Base-by-base conservation (phyloP, 2,329 filamentous ascomycete genomes). In the Ophiostoma ips region DNA sequence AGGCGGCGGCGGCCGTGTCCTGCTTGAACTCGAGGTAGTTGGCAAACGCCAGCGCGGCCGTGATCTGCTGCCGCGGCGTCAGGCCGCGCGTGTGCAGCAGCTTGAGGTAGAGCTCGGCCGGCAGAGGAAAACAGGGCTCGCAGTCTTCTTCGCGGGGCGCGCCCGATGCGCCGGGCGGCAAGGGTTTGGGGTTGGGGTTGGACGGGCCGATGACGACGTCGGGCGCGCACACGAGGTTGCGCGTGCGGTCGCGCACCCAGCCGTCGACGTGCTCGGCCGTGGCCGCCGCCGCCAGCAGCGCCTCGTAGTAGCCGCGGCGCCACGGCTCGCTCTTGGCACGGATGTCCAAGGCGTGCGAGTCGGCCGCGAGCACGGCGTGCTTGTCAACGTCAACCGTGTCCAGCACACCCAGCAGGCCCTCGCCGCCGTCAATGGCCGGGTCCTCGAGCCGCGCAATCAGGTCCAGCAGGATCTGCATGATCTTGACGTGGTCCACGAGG, bases 1-100 rank as follows among this genome's bases (percentile, higher is more conserved):
- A 35, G 3, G 46, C 53, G 11, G 56, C 56, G 1, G 51, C 51
- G 2, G 41, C 51, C 7, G 5, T 5, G 38, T 58, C 63, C 1
- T 77, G 72, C 66, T 89, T 90, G 66, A 79, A 90, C 56, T 88
- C 84, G 36, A 94, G 72, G 77, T 85, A 95, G 50, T 86, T 83
- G 2, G 84, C 90, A 62, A 89, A 94, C 1, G 82, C 83, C 38
- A 95, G 68, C 3, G 86, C 83, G 4, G 89, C 88, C 52, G 90
- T 81, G 48, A 95, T 71, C 59, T 80, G 81, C 64, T 96, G 87
- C 51, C 79, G 74, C n/a, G 77, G 73, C 1, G 77, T 82, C 59
- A 96, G 86, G 1, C 90, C 90, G 50, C 76, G 75, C 0, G 86
- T 90, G 7, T 81, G 87, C 49, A 95, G 66, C 46, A 95, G 80